Base-by-base conservation (phyloP, 768 basidiomycete species). In the Rhizopogon salebrosus region DNA sequence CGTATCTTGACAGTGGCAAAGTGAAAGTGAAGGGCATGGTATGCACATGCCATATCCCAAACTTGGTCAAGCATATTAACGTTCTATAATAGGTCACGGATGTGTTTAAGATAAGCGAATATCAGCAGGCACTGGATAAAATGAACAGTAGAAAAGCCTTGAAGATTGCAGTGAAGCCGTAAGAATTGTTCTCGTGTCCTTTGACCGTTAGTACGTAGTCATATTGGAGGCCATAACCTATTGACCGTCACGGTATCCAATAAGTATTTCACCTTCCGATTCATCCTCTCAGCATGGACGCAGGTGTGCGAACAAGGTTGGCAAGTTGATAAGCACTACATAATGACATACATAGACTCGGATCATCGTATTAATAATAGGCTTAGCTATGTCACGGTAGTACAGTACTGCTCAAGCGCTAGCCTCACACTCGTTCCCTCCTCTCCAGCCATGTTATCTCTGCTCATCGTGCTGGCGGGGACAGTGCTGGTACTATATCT, bases 61-160 rank as follows among this genome's bases (percentile, higher is more conserved):
- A 31, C 13, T 45, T 31, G 18, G 4, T 22, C 46, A 1, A 23
- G 26, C n/a, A 24, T 24, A 11, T 23, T 46, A 22, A 48, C 22
- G 10, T 46, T 13, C 26, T 48, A 29, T 23, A 80, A 29, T 23
- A 80, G 78, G 72, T 80, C 31, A 84, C 84, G 10, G 77, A 85
- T 58, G 68, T 77, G 20, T 85, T 80, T 63, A 66, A 75, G 26
- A 68, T 85, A 51, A 72, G 74, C 41, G 80, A 86, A 48, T 86
- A 79, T 64, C 80, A 84, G 65, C 71, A 78, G 57, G 85, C 83
- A 18, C 64, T 87, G 39, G 84, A 86, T 62, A 84, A 79, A 72
- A 76, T 87, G 79, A 78, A 77, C 51, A 80, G 78, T 56, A 74
- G 77, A 52, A 69, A 70, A 1, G 76, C 78, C n/a, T 59, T 80